These are phyloP conservation scores for Corylus heterophylla DNA, from an alignment of 306 rosid species.

Conservation along the genomic window DNA sequence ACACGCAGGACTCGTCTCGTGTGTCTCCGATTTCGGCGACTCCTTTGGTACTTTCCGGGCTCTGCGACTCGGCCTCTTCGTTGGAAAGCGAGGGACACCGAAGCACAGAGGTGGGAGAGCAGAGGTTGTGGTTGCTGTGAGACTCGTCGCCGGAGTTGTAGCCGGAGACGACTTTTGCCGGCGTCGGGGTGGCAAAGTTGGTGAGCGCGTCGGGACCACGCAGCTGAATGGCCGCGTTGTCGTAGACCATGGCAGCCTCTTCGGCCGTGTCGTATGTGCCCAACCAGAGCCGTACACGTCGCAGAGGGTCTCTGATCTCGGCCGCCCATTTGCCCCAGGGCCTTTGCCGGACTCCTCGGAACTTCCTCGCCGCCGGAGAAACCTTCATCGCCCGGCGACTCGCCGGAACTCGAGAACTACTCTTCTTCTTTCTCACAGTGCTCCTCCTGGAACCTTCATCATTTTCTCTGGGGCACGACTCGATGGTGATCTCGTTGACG, in stretches of 20 bases:
- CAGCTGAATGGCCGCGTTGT: slow-evolving; percentile 86
- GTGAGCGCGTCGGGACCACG: slow-evolving; percentile 96
- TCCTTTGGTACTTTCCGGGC: background rate
- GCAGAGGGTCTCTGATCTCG: slow-evolving; percentile 85
- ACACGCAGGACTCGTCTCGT: slow-evolving; percentile 40
- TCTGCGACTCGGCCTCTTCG: slow-evolving; percentile 60
- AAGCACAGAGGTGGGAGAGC: slow-evolving; percentile 80
- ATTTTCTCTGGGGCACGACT: slow-evolving; percentile 30
- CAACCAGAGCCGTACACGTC: slow-evolving; percentile 89
- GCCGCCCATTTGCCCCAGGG: slow-evolving; percentile 99
- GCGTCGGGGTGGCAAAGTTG: slow-evolving; percentile 59
- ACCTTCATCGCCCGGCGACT: slow-evolving; percentile 25
- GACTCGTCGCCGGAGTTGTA: slow-evolving; percentile 62
- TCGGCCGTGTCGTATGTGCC: slow-evolving; percentile 95
- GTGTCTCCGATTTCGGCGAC: slow-evolving; percentile 24
- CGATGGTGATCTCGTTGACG: slow-evolving; percentile 67
- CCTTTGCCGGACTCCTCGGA: slow-evolving; percentile 89
- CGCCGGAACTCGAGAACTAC: background rate
- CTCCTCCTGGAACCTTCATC: slow-evolving; percentile 35
- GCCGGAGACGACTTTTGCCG: slow-evolving; percentile 12
- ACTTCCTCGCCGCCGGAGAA: slow-evolving; percentile 47
- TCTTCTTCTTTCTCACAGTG: slow-evolving; percentile 20
- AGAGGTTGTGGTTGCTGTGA: slow-evolving; percentile 27
- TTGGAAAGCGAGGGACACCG: slow-evolving; percentile 45
- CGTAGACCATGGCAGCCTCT: slow-evolving; percentile 93